Base-by-base conservation (phyloP, 768 basidiomycete genomes). In the Suillus ampliporus region DNA sequence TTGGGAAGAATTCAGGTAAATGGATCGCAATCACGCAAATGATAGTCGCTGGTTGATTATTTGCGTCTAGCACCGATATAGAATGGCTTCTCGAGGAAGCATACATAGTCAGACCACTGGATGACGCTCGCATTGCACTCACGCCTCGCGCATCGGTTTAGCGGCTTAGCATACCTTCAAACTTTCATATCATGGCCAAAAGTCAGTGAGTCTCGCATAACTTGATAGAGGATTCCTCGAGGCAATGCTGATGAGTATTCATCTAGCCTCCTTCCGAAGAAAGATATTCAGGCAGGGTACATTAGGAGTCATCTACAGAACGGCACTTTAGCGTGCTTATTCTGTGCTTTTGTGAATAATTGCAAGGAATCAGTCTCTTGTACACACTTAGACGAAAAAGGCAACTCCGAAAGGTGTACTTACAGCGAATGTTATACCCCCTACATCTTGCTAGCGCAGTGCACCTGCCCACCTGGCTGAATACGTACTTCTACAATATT, bases 61-160 rank as follows among this genome's bases (percentile, higher is more conserved):
- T 40, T 23, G 10, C 8, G 35, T 38, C 40, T 6, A 74, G 73
- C 10, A n/a, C 48, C 56, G 64, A 72, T 28, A 4, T 73, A 10
- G 62, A 75, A 38, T 41, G 38, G 47, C 43, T 74, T 11, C 52
- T 74, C 15, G 67, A 62, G 43, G 75, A 74, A 44, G 75, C 68
- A 47, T 75, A 72, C 38, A 64, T 74, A 37, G 73, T 75, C 26
- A 74, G 68, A 44, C 75, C 72, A 26, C 67, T 74, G 21, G 75
- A 74, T 62, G 67, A 74, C 58, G 70, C 54, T 1, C 59, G 66
- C 64, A 72, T 76, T 13, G 54, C 75, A 15, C 60, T 76, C 15
- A 74, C 74, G 21, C 75, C 74, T 21, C 53, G 53, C 15, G 53
- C 21, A 17, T 54, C 37, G 21, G 23, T 17, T 26, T 54, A 54